phyloP scores from a whole-genome alignment of 73 alveolate species.

The Symbiodinium natans region DNA sequence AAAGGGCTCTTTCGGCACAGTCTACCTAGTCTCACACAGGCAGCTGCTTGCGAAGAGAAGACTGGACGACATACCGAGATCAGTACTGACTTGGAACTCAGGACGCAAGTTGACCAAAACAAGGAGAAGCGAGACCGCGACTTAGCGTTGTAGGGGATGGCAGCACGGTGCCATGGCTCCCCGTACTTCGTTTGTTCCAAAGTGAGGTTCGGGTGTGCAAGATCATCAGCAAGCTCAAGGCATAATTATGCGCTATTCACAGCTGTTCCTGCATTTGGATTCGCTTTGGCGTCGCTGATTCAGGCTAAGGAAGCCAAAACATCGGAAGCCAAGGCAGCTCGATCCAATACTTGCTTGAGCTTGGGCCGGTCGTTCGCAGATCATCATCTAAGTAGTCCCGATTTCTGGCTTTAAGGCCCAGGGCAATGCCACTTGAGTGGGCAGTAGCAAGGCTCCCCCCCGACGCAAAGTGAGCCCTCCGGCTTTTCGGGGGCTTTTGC shows the following conservation, averaged over 20 bases:
- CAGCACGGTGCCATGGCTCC: background rate
- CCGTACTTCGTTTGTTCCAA: background rate
- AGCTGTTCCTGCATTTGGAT: background rate
- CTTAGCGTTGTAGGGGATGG: background rate
- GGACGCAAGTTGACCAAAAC: slow-evolving; percentile 92
- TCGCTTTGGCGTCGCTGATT: background rate
- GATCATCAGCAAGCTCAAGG: slow-evolving; percentile 88
- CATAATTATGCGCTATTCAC: background rate
- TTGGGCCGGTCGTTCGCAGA: too few relatives aligned
- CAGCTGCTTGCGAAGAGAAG: background rate
- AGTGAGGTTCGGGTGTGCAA: slow-evolving; percentile 77
- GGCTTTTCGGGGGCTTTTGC: too few relatives aligned
- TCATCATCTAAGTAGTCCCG: too few relatives aligned
- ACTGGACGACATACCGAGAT: background rate
- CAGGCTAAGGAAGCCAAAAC: slow-evolving; percentile 90
- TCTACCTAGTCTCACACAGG: slow-evolving; percentile 92
- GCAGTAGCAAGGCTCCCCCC: too few relatives aligned
- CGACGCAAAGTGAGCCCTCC: too few relatives aligned
- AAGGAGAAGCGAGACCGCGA: slow-evolving; percentile 24
- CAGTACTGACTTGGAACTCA: too few relatives aligned
- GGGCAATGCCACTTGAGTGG: too few relatives aligned
- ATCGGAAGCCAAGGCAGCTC: slow-evolving; percentile 76
- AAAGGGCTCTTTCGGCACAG: slow-evolving; percentile 88
- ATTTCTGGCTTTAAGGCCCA: too few relatives aligned
- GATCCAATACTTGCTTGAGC: too few relatives aligned